Base-by-base conservation (phyloP, 1,284 basidiomycete genomes). In the Peniophora sp. region DNA sequence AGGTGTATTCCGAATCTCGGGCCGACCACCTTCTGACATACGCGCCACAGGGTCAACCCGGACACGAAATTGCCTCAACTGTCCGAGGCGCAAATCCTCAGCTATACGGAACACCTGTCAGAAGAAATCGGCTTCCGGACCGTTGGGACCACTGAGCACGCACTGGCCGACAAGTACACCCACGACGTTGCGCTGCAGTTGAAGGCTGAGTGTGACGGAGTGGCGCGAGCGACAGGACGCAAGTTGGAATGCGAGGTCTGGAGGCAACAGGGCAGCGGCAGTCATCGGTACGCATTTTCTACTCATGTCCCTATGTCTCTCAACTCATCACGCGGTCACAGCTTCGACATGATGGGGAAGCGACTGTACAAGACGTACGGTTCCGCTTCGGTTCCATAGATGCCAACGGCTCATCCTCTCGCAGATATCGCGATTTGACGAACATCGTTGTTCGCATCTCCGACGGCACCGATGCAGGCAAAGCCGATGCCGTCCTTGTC, bases 371-470 rank as follows among this genome's bases (percentile, higher is more conserved):
- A 98, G 68, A 88, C 87, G 32, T 99, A 98, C 27, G 12, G 27
- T 12, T 6, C 27, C 27, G 5, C 12, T 32, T 12, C 27, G 27
- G 6, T 32, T 32, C 27, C 27, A 6, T 12, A 6, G 5, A 5
- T 5, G 27, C 6, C 27, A 32, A 32, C 12, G 12, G 6, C 27
- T 32, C 27, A 32, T 32, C 27, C 27, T 6, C 27, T 32, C 27
- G 27, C 27, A 32, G 27, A 32, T 32, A 32, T 60, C 81, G 87
- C 18, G 78, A 88, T 58, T 79, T 99, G 49, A 81, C 83, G 32
- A 99, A 99, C 66, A 83, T 97, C 60, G 74, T 99, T 51, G 76
- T 98, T 3, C 88, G 92, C 46, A 74, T 99, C 41, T 93, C 92
- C 5, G 82, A 94, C 59, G 89, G 88, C 6, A 86, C 89, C 3